Evolutionary conservation across 2,329 filamentous ascomycete species (phyloP).

Genomic region (Ilyonectria robusta): DNA sequence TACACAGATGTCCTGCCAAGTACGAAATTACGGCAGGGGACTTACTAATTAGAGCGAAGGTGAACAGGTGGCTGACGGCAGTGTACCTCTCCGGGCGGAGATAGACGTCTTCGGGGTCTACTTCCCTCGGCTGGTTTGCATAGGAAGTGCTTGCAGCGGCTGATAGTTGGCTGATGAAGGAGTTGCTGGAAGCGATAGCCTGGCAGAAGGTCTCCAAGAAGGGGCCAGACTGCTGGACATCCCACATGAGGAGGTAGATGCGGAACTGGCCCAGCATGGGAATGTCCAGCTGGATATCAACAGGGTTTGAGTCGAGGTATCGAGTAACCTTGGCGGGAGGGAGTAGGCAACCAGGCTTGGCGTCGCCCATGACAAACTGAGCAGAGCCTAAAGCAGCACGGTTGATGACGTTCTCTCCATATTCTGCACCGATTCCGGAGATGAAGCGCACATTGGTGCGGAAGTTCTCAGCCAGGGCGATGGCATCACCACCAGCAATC

Average conservation of each 20-base stretch:
- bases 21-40: slow-evolving; percentile 26
- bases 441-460: slow-evolving; percentile 80
- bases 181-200: slow-evolving; percentile 64
- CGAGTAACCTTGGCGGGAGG: slow-evolving; percentile 80
- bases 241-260: slow-evolving; percentile 78
- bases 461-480: slow-evolving; percentile 77
- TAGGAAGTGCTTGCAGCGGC: slow-evolving; percentile 74
- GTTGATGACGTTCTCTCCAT: slow-evolving; percentile 67
- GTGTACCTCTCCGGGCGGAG: slow-evolving; percentile 78
- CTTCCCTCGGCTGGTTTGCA: slow-evolving; percentile 67
- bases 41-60: slow-evolving; percentile 77
- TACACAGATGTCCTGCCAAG: background rate
- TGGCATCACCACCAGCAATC: slow-evolving; percentile 73
- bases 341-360: slow-evolving; percentile 69
- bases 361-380: slow-evolving; percentile 61
- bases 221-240: slow-evolving; percentile 67
- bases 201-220: slow-evolving; percentile 74
- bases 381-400: slow-evolving; percentile 54
- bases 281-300: slow-evolving; percentile 84
- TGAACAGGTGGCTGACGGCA: slow-evolving; percentile 77
- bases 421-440: slow-evolving; percentile 78
- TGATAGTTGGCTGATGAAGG: slow-evolving; percentile 72
- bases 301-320: slow-evolving; percentile 83
- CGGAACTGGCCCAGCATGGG: slow-evolving; percentile 84
- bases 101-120: slow-evolving; percentile 75